Evolutionary conservation across 2,329 filamentous ascomycete species (phyloP).

Genomic region (Dactylella cylindrospora): DNA sequence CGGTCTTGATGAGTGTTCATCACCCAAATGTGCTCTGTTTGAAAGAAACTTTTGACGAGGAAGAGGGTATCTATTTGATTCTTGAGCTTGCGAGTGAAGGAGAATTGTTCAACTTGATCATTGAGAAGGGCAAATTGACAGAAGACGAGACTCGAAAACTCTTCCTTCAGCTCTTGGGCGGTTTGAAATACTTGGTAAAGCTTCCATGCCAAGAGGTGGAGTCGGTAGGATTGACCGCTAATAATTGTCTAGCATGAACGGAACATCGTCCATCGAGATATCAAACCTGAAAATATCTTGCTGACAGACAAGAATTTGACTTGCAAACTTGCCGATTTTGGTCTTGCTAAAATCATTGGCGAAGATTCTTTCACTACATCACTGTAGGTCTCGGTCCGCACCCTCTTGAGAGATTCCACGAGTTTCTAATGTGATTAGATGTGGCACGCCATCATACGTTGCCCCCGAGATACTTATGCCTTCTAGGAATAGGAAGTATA

Average conservation of each 20-base stretch:
- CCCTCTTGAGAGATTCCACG: not conserved
- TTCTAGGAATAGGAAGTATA: conserved; percentile 79
- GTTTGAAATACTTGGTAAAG: conserved; percentile 88
- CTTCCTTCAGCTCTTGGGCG: conserved; percentile 88
- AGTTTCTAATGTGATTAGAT: conserved; percentile 23
- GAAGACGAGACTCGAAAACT: conserved; percentile 83
- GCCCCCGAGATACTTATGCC: conserved; percentile 92
- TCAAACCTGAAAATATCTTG: conserved; percentile 96
- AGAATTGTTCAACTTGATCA: conserved; percentile 93
- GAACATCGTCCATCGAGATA: conserved; percentile 95
- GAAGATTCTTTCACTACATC: conserved; percentile 98
- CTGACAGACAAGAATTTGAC: conserved; percentile 79
- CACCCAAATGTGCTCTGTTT: conserved; percentile 90
- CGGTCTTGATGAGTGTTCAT: conserved; percentile 93
- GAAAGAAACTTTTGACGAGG: conserved; percentile 92
- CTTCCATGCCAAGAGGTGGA: conserved; percentile 48
- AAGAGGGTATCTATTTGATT: conserved; percentile 85
- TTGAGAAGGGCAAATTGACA: conserved; percentile 82
- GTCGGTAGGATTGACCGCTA: conserved; percentile 15
- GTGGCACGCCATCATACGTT: conserved; percentile 62
- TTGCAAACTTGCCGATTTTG: conserved; percentile 94
- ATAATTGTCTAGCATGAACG: conserved; percentile 73
- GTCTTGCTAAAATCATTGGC: conserved; percentile 95
- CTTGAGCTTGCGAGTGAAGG: conserved; percentile 88
- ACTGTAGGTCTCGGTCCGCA: conserved; percentile 59